Evolutionary conservation across 192 early-diverging fungal genomes (phyloP).

Genomic region (Chytriomyces hyalinus): DNA sequence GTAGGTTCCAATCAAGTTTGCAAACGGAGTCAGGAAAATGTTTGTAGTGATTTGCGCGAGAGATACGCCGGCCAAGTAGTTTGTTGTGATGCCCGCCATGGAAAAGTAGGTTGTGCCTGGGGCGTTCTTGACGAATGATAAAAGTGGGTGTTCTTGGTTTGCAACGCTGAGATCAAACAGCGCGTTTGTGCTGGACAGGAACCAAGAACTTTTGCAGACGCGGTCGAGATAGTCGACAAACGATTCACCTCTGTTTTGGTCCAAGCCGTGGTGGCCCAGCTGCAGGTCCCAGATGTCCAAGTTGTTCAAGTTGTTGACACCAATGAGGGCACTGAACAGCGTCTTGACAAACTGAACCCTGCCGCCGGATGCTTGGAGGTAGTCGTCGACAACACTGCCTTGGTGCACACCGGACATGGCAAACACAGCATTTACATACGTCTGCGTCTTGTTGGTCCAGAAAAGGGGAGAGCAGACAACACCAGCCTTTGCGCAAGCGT

Average conservation of each 20-base stretch:
- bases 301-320: conserved; percentile 21
- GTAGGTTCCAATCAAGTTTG: conserved; percentile 36
- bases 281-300: conserved; percentile 31
- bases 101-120: conserved; percentile 36
- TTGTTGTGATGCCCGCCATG: conserved; percentile 23
- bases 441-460: conserved; percentile 34
- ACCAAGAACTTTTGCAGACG: conserved; percentile 20
- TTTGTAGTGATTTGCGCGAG: conserved; percentile 20
- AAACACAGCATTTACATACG: conserved; percentile 7
- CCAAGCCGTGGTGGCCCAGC: conserved; percentile 35
- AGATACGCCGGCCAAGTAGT: background rate
- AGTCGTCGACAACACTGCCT: conserved; percentile 30
- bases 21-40: conserved; percentile 20
- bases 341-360: conserved; percentile 5
- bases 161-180: conserved; percentile 29
- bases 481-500: conserved; percentile 26
- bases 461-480: conserved; percentile 31
- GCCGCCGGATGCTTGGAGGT: background rate
- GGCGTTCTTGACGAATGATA: conserved; percentile 32
- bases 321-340: conserved; percentile 8
- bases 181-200: conserved; percentile 29
- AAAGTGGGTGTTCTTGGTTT: conserved; percentile 6
- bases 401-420: conserved; percentile 24
- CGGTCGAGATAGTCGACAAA: conserved; percentile 21
- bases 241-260: conserved; percentile 18